These are phyloP conservation scores for Colletotrichum truncatum DNA, from an alignment of 2,329 filamentous ascomycete species.

Conservation along the genomic window DNA sequence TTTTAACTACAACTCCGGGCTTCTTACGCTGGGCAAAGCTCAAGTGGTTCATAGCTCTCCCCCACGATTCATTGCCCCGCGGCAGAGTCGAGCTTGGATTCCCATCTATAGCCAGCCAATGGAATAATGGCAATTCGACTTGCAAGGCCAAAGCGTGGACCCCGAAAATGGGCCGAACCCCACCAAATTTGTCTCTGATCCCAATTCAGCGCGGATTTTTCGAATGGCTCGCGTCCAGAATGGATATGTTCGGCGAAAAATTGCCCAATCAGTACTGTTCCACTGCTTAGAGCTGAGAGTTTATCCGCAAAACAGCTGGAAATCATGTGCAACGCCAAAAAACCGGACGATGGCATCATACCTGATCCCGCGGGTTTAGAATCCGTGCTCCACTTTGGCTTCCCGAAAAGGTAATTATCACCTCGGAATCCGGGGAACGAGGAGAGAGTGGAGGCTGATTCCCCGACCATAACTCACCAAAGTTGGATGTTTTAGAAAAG, in stretches of 20 bases:
- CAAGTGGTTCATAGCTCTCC: neutral
- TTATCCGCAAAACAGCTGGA: neutral
- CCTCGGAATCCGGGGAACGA: slow-evolving; percentile 10
- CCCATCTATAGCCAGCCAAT: slow-evolving; percentile 18
- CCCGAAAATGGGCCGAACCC: slow-evolving; percentile 6
- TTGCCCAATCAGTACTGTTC: neutral
- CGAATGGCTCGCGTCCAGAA: neutral
- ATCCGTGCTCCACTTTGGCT: neutral
- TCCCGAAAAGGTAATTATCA: slow-evolving; percentile 5
- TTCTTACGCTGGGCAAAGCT: neutral
- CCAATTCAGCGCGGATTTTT: neutral
- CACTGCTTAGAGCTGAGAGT: neutral
- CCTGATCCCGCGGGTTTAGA: slow-evolving; percentile 8
- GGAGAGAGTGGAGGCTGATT: neutral
- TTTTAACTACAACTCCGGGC: neutral
- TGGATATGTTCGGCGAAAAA: neutral
- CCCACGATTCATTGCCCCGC: neutral
- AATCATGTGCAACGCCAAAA: neutral
- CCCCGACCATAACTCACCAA: neutral
- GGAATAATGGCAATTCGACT: neutral
- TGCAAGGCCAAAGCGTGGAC: neutral
- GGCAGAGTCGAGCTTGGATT: neutral
- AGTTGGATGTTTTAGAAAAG: neutral
- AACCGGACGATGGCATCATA: slow-evolving; percentile 15
- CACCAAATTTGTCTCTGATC: neutral